Percentiles rank a stretch among this genome's conserved stretches.
Conservation (phyloP, 139 green algal genomes). For the Chlorella sp. region DNA sequence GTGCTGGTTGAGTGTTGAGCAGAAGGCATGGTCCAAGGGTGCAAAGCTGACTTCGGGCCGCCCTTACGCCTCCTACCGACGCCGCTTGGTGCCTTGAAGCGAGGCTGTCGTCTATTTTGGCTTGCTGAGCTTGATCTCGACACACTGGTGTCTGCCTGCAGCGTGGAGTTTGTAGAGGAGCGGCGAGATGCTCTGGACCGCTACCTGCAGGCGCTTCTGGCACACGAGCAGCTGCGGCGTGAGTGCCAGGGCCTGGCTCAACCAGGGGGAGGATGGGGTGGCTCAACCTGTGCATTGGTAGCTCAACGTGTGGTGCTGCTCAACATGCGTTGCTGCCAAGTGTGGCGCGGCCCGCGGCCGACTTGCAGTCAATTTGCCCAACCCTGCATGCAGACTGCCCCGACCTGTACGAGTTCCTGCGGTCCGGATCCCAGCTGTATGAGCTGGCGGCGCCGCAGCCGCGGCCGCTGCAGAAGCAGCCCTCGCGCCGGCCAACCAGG, state of each 20-base stretch:
- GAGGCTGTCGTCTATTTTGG: too few relatives aligned
- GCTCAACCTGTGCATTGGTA: too few relatives aligned
- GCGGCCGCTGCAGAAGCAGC: not conserved
- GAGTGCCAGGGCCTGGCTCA: not conserved
- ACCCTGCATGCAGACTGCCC: conserved; percentile 12
- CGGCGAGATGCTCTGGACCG: conserved; percentile 58
- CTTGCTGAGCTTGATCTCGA: too few relatives aligned
- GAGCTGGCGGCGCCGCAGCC: conserved; percentile 5
- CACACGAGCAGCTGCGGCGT: conserved; percentile 5
- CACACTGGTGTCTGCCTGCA: not conserved
- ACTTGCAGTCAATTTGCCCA: too few relatives aligned
- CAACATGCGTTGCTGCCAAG: too few relatives aligned
- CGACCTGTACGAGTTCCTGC: conserved; percentile 67
- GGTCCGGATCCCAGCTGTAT: conserved; percentile 41
- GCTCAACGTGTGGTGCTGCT: not conserved
- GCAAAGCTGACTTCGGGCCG: too few relatives aligned
- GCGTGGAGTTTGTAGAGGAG: conserved; percentile 64
- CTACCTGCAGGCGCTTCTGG: conserved; percentile 62
- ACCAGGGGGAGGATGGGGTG: not conserved
- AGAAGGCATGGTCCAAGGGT: too few relatives aligned
- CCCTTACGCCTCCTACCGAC: too few relatives aligned
- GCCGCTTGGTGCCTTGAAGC: too few relatives aligned
- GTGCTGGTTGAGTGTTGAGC: too few relatives aligned
- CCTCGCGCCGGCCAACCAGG: not conserved
- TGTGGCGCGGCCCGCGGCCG: too few relatives aligned